A percentile compares a stretch with the other conserved stretches of the same genome.
These are phyloP conservation scores for Boletus smithii DNA, from an alignment of 1,284 basidiomycete species.

Conservation along the genomic window DNA sequence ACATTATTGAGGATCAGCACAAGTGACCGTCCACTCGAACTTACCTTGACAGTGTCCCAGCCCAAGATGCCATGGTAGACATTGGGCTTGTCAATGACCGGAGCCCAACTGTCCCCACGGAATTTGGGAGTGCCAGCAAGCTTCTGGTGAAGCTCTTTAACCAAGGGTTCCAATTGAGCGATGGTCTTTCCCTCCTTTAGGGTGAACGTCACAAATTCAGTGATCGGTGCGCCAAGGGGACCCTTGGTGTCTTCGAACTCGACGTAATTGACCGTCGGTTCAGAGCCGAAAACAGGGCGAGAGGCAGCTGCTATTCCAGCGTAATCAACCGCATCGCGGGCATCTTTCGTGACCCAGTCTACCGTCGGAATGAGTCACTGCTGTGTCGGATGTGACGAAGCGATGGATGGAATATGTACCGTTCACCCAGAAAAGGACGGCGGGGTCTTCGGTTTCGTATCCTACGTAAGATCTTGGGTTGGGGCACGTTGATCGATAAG, in stretches of 20 bases:
- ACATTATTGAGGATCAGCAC: not conserved
- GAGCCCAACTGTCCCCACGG: constrained; percentile 33
- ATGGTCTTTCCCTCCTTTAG: constrained; percentile 25
- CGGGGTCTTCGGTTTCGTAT: constrained; percentile 28
- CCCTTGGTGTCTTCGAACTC: constrained; percentile 24
- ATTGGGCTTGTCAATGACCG: constrained; percentile 18
- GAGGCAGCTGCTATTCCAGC: constrained; percentile 1
- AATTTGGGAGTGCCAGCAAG: constrained; percentile 23
- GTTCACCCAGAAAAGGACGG: constrained; percentile 30
- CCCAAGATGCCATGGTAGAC: constrained; percentile 32
- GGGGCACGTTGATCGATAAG: constrained; percentile 9
- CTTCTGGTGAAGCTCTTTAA: constrained; percentile 21
- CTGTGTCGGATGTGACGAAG: constrained; percentile 2
- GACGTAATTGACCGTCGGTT: constrained; percentile 17
- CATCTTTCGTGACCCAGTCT: constrained; percentile 30
- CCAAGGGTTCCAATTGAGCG: constrained; percentile 22
- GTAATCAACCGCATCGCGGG: constrained; percentile 16
- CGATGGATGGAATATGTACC: constrained; percentile 15
- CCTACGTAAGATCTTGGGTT: constrained; percentile 32
- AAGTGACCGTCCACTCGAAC: constrained; percentile 2
- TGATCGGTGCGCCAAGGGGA: constrained; percentile 28
- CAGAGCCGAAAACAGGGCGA: constrained; percentile 19
- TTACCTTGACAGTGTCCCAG: constrained; percentile 32
- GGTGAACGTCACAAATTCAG: constrained; percentile 35
- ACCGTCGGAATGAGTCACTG: constrained; percentile 5